Base-by-base conservation (phyloP, 108 stramenopile genomes). In the Pseudonitzschia multiseries region DNA sequence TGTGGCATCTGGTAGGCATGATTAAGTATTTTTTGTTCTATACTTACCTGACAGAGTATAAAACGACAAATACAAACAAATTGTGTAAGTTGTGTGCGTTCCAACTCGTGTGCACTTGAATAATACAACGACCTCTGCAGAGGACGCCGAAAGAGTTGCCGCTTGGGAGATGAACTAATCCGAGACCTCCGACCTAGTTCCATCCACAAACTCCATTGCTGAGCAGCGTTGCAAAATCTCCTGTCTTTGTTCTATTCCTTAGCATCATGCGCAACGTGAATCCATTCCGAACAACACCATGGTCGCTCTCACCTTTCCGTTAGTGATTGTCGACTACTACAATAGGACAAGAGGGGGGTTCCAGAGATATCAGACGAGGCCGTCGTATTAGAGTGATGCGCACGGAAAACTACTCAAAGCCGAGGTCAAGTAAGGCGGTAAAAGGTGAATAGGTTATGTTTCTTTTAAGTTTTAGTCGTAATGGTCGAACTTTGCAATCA, bases 1-100 rank as follows among this genome's bases (percentile, higher is more conserved):
- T 97, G 72, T 88, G 82, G 51, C 86, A 74, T 62, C 97, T 94
- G 84, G 97, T 96, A 71, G 98, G 99, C 98, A 96, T 96, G 64
- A 56, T 91, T 71, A 42, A 33, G 5, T 40, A 40, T 1, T 62
- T 40, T 27, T 59, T 14, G 9, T 54, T 22, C 12, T 59, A 59
- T 59, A 31, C 57, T 59, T 59, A 59, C 57, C 57, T 59, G 5
- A 5, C 9, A 27, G 14, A 59, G 57, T 59, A 59, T 59, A 62
- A 62, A 33, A 40, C 8, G 41, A 24, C 13, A 24, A 56, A 56
- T 10, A 24, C 20, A 56, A 56, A 56, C 2, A 26, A 20, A 56
- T 56, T 24, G 3, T 56, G 54, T 56, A 24, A 56, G 54, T 56
- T 20, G n/a, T 2, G 2, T 56, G 54, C 2, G 22, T 26, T 56